Percentiles rank a stretch among this genome's conserved stretches.
These are phyloP conservation scores for Beta corolliflora DNA, from an alignment of 179 eudicot genomes.

Conservation along the genomic window DNA sequence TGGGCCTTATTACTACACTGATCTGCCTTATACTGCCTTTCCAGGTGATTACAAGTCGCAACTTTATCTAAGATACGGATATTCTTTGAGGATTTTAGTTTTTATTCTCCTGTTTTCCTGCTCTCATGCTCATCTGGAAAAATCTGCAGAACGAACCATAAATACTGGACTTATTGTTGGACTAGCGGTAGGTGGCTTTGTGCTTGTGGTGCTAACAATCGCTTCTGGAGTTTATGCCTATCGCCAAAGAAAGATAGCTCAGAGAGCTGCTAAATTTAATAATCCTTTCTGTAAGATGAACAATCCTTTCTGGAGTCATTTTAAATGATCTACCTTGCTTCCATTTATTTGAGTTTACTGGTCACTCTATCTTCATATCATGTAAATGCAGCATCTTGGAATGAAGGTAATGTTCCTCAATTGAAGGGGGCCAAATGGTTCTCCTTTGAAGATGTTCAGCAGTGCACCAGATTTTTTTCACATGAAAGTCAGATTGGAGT, in stretches of 20 bases:
- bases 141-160: conserved; percentile 25
- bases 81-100: neutral
- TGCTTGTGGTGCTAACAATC: conserved; percentile 50
- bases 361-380: conserved; percentile 18
- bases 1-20: conserved; percentile 63
- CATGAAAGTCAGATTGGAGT: conserved; percentile 53
- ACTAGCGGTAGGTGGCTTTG: conserved; percentile 44
- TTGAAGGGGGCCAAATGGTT: conserved; percentile 61
- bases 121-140: conserved; percentile 12
- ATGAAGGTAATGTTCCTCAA: conserved; percentile 60
- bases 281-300: conserved; percentile 61
- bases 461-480: conserved; percentile 57
- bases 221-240: conserved; percentile 62
- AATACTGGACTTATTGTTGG: conserved; percentile 45
- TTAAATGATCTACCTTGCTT: neutral
- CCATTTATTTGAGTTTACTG: neutral
- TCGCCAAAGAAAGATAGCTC: conserved; percentile 55
- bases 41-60: conserved; percentile 38
- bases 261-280: conserved; percentile 40
- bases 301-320: neutral
- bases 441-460: conserved; percentile 62
- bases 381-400: conserved; percentile 63
- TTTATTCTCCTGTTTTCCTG: conserved; percentile 5
- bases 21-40: conserved; percentile 37
- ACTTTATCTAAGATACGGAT: neutral